Evolutionary conservation across 768 basidiomycete genomes (phyloP).

Genomic region (Lanmaoa pseudosensibilis): DNA sequence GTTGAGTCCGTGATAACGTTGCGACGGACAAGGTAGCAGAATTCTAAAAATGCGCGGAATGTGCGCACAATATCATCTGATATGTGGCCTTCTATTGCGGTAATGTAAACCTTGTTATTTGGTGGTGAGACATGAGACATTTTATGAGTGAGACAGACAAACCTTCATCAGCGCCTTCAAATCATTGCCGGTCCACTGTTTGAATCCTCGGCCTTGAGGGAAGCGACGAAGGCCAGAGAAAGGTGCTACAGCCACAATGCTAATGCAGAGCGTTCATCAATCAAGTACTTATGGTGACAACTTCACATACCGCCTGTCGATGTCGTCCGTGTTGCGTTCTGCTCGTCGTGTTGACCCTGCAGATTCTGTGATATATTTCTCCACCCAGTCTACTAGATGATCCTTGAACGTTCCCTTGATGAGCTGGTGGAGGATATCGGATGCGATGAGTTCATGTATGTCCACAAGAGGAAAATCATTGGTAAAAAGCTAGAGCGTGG

Average conservation of each 20-base stretch:
- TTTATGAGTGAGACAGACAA: not conserved
- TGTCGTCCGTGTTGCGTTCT: too few relatives aligned
- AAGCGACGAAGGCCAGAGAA: constrained; percentile 26
- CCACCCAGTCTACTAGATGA: constrained; percentile 6
- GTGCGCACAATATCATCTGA: constrained; percentile 12
- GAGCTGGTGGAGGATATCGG: constrained; percentile 4
- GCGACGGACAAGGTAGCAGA: not conserved
- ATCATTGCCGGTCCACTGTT: constrained; percentile 41
- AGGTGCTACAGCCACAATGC: too few relatives aligned
- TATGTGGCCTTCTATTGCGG: constrained; percentile 28
- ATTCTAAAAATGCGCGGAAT: not conserved
- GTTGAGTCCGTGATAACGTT: not conserved
- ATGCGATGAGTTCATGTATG: too few relatives aligned
- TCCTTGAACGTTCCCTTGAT: constrained; percentile 7
- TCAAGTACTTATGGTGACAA: too few relatives aligned
- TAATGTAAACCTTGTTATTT: constrained; percentile 27
- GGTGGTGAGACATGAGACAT: not conserved
- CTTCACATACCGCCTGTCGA: too few relatives aligned
- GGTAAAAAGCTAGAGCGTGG: too few relatives aligned
- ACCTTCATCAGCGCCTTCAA: constrained; percentile 44
- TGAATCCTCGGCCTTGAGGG: constrained; percentile 32
- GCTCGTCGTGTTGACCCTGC: too few relatives aligned
- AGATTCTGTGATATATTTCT: not conserved
- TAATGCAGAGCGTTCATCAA: constrained; percentile 4
- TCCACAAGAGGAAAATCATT: too few relatives aligned